Evolutionary conservation across 2,329 filamentous ascomycete genomes (phyloP).

Genomic region (Fusarium humuli): DNA sequence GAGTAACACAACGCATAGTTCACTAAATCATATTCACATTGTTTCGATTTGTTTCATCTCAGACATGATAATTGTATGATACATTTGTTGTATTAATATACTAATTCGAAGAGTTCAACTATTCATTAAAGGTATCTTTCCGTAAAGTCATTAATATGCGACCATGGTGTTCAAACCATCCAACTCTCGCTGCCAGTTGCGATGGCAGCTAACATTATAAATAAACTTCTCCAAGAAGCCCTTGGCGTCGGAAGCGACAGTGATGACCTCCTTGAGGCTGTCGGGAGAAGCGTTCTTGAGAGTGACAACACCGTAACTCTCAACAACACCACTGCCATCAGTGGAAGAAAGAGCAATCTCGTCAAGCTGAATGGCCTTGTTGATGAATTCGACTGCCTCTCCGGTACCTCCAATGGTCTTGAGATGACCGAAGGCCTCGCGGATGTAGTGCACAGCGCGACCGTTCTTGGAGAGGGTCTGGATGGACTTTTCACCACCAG

Average conservation of each 20-base stretch:
- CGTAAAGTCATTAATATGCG: slow-evolving; percentile 68
- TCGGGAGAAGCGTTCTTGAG: slow-evolving; percentile 64
- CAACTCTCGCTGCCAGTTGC: slow-evolving; percentile 79
- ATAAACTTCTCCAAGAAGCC: slow-evolving; percentile 79
- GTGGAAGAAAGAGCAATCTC: slow-evolving; percentile 55
- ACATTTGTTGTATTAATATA: background rate
- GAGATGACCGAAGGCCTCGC: slow-evolving; percentile 84
- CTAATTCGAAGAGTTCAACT: background rate
- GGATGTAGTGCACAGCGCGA: slow-evolving; percentile 79
- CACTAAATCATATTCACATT: background rate
- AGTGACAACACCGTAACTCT: slow-evolving; percentile 84
- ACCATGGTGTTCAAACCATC: slow-evolving; percentile 75
- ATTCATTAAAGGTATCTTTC: slow-evolving; percentile 23
- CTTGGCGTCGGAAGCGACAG: slow-evolving; percentile 73
- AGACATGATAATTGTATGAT: background rate
- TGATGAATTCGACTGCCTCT: slow-evolving; percentile 74
- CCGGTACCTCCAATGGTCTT: slow-evolving; percentile 83
- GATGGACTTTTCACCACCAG: slow-evolving; percentile 74
- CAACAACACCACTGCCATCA: slow-evolving; percentile 59
- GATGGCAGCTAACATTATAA: slow-evolving; percentile 76
- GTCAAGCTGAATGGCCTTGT: slow-evolving; percentile 58
- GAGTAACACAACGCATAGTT: background rate
- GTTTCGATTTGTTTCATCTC: rapidly evolving
- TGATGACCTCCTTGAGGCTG: slow-evolving; percentile 69
- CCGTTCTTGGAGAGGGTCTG: slow-evolving; percentile 75